Conservation (phyloP, 495 filamentous ascomycete genomes). For the Cercophora scortea region DNA sequence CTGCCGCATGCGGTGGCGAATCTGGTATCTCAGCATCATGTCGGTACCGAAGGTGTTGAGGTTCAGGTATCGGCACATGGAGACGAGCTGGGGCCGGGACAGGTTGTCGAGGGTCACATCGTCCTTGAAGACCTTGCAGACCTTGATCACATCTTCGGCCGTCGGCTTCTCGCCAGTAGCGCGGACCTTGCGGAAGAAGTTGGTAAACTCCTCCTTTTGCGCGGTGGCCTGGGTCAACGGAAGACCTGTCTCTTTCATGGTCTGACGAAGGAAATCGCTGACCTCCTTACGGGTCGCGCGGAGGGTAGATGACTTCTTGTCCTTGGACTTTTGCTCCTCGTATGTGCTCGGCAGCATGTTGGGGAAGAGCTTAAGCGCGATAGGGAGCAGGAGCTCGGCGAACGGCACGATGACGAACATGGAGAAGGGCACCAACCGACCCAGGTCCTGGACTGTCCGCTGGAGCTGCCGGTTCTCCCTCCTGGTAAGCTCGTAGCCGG, state of each 20-base stretch:
- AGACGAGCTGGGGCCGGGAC: constrained; percentile 90
- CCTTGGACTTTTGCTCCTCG: constrained; percentile 82
- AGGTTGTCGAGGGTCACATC: constrained; percentile 96
- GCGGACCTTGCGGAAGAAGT: constrained; percentile 96
- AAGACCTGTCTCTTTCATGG: constrained; percentile 84
- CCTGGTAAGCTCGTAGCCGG: constrained; percentile 91
- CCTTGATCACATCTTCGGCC: constrained; percentile 88
- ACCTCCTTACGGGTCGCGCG: constrained; percentile 90
- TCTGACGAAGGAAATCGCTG: constrained; percentile 81
- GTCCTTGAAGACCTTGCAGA: constrained; percentile 99
- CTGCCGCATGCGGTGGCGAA: constrained; percentile 96
- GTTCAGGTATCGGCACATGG: constrained; percentile 98
- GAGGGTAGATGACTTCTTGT: constrained; percentile 74
- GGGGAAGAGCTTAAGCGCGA: constrained; percentile 91
- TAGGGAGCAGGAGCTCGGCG: constrained; percentile 86
- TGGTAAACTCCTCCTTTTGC: constrained; percentile 89
- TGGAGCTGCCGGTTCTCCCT: constrained; percentile 88
- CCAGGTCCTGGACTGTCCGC: constrained; percentile 88
- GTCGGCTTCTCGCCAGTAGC: constrained; percentile 85
- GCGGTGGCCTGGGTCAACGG: constrained; percentile 79
- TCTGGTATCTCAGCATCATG: constrained; percentile 93
- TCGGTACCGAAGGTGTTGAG: constrained; percentile 95
- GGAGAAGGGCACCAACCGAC: constrained; percentile 88
- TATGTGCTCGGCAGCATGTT: constrained; percentile 96
- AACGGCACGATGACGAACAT: constrained; percentile 97